Base-by-base conservation (phyloP, 2,329 filamentous ascomycete species). In the Neonectria coccinea region DNA sequence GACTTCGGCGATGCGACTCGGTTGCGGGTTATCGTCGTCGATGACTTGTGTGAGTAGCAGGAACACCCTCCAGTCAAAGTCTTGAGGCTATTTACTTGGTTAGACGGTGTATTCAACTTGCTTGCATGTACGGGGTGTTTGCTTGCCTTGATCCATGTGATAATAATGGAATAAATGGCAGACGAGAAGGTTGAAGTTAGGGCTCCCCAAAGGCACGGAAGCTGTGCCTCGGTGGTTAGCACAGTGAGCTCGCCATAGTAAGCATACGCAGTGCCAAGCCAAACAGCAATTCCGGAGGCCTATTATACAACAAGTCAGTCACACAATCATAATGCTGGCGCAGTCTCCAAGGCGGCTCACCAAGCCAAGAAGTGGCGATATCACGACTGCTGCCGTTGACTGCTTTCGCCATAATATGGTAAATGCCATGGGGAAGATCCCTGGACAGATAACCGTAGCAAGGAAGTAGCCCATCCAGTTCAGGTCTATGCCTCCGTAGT, bases 391-490 rank as follows among this genome's bases (percentile, higher is more conserved):
- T 4, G 55, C 55, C 31, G 36, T 63, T 3, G 60, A 63, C 42
- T 63, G 60, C 29, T 63, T 63, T 20, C 60, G 60, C 60, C 55
- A 63, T 11, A 63, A 12, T 10, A 63, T 59, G 0, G 60, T 63
- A 25, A 63, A 63, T 3, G 60, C 60, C 60, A 63, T 63, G 2
- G 60, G 60, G n/a, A 63, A 63, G 29, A 63, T 51, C 2, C 60
- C 60, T 2, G 60, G 60, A 25, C 60, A 63, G 29, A 63, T 59
- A 8, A 63, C 42, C 2, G 60, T 59, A 3, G 60, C 60, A 10
- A 63, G 31, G 18, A 63, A 63, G 27, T 63, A 63, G 7, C 60
- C 60, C 60, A 63, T 63, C 60, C 60, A 63, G 25, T 59, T 60
- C 42, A 64, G 12, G 11, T 64, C 62, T 14, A 64, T 51, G 4